Evolutionary conservation across 768 basidiomycete genomes (phyloP).

Genomic region (Russula dissimulans): DNA sequence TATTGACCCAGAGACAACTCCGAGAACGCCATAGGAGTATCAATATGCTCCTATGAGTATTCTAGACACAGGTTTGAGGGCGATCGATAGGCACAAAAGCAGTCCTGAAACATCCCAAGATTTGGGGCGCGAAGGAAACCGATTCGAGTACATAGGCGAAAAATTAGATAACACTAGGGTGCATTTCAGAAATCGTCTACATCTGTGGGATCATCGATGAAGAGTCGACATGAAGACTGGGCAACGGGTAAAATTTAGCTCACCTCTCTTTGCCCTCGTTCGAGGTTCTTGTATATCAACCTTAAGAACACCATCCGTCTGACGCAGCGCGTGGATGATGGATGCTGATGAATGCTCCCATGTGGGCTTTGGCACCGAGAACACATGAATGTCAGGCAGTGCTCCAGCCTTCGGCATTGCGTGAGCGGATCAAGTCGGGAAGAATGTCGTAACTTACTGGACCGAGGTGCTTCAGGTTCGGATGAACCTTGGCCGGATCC

Average conservation of each 20-base stretch:
- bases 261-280: conserved; percentile 14
- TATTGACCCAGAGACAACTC: background rate
- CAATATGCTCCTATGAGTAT: background rate
- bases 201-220: background rate
- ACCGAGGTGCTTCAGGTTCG: conserved; percentile 11
- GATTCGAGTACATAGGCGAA: background rate
- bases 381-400: conserved; percentile 15
- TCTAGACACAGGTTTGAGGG: background rate
- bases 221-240: background rate
- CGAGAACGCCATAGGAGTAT: background rate
- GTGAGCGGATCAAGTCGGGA: conserved; percentile 4
- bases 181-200: conserved; percentile 2
- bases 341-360: conserved; percentile 6
- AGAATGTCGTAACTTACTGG: conserved; percentile 5
- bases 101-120: background rate
- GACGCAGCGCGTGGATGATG: conserved; percentile 9
- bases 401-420: conserved; percentile 11
- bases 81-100: background rate
- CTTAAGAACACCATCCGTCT: conserved; percentile 14
- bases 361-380: conserved; percentile 8
- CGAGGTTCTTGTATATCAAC: conserved; percentile 18
- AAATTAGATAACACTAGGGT: background rate
- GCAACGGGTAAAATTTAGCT: background rate
- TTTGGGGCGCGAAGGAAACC: too few relatives aligned
- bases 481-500: conserved; percentile 10